A percentile compares a stretch with the other conserved stretches of the same genome.
Evolutionary conservation across 2,329 filamentous ascomycete genomes (phyloP).

Genomic region (Cytospora piceae): DNA sequence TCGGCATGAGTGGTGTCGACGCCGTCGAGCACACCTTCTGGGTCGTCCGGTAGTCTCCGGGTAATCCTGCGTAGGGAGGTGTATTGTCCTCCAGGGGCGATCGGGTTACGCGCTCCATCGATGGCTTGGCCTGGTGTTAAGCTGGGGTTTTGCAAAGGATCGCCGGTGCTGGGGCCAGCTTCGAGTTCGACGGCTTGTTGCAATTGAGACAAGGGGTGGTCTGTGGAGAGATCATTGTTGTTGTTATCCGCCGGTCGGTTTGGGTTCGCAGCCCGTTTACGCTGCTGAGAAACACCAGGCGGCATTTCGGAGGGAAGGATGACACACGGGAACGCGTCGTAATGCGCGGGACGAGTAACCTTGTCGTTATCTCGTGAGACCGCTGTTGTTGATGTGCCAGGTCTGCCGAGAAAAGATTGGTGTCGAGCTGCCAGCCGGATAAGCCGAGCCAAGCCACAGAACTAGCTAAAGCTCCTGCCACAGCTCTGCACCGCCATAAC

Average conservation of each 20-base stretch:
- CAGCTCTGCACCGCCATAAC: not conserved
- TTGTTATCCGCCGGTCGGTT: not conserved
- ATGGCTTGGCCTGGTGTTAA: not conserved
- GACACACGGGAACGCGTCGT: conserved; percentile 1
- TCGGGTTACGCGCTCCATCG: conserved; percentile 14
- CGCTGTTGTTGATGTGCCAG: not conserved
- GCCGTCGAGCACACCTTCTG: conserved; percentile 8
- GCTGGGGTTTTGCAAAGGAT: not conserved
- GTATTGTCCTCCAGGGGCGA: conserved; percentile 13
- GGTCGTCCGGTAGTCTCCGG: conserved; percentile 11
- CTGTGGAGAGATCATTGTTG: not conserved
- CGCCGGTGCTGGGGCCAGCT: not conserved
- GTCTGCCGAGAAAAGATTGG: not conserved
- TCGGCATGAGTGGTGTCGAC: conserved; percentile 20
- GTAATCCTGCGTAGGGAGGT: conserved; percentile 22
- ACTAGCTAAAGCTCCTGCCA: not conserved
- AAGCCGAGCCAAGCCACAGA: not conserved
- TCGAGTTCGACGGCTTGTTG: conserved; percentile 5
- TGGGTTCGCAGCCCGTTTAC: not conserved
- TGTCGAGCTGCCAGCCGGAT: not conserved
- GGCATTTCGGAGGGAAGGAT: not conserved
- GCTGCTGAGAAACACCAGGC: no score
- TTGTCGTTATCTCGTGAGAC: conserved; percentile 9
- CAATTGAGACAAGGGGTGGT: not conserved
- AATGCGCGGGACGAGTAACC: not conserved